Conservation (phyloP, 2,329 filamentous ascomycete genomes). For the Aulographum hederae region DNA sequence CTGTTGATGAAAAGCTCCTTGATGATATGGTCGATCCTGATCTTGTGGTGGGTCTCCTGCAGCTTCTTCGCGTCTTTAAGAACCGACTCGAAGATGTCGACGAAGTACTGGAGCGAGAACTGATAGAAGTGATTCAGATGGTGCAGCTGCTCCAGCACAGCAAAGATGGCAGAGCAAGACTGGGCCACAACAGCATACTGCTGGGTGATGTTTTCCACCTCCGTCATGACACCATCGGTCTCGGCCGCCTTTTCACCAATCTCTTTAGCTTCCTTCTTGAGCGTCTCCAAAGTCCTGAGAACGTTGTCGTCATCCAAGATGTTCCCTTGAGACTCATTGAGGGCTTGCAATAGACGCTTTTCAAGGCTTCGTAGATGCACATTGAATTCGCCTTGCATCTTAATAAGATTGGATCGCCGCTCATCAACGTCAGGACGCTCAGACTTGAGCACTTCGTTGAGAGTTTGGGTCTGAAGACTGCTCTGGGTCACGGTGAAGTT, state of each 20-base stretch:
- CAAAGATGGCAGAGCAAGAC: slow-evolving; percentile 94
- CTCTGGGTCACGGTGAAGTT: slow-evolving; percentile 99
- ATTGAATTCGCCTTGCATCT: slow-evolving; percentile 97
- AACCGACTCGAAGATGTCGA: slow-evolving; percentile 91
- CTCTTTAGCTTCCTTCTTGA: slow-evolving; percentile 94
- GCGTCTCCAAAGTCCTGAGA: slow-evolving; percentile 89
- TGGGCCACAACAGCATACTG: slow-evolving; percentile 87
- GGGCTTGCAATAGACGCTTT: slow-evolving; percentile 79
- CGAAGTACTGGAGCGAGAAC: slow-evolving; percentile 95
- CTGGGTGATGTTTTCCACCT: slow-evolving; percentile 88
- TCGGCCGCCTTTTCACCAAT: slow-evolving; percentile 93
- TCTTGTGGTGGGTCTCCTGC: slow-evolving; percentile 54
- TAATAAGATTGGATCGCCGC: slow-evolving; percentile 89
- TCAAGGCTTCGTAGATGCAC: slow-evolving; percentile 92
- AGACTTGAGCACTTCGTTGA: slow-evolving; percentile 94
- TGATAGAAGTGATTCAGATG: slow-evolving; percentile 99
- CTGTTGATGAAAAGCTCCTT: slow-evolving; percentile 79
- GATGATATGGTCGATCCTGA: slow-evolving; percentile 75
- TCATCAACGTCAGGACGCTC: slow-evolving; percentile 96
- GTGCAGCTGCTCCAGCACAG: slow-evolving; percentile 89
- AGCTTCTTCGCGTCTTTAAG: slow-evolving; percentile 63
- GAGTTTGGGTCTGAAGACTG: slow-evolving; percentile 92
- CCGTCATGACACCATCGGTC: slow-evolving; percentile 94
- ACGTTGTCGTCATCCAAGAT: slow-evolving; percentile 97
- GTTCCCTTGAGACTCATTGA: slow-evolving; percentile 94